Percentiles rank a stretch among this genome's conserved stretches.
phyloP scores from a whole-genome alignment of 108 stramenopile species.

The Aurantiochytrium sp. region DNA sequence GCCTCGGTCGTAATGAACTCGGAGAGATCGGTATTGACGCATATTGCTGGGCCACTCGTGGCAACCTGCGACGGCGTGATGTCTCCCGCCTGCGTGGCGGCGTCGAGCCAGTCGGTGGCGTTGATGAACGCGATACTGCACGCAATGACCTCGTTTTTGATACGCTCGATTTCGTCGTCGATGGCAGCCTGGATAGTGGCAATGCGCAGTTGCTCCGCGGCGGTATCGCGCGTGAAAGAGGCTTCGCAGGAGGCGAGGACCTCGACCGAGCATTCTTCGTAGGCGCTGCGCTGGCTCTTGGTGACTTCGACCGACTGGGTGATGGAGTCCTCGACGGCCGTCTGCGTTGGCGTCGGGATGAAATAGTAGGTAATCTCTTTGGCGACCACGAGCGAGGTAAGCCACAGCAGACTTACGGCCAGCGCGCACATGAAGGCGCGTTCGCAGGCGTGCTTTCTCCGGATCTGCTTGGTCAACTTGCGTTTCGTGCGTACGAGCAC shows the following conservation, averaged over 20 bases:
- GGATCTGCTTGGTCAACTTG: not conserved
- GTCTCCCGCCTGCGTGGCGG: not conserved
- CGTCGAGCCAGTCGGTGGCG: not conserved
- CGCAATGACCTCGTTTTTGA: not conserved
- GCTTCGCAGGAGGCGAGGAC: not conserved
- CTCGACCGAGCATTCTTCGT: not conserved
- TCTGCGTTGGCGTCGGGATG: not conserved
- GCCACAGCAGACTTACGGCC: conserved; percentile 18
- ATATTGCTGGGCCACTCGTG: not conserved
- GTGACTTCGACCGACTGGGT: not conserved
- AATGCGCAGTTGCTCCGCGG: not conserved
- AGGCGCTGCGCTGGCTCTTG: not conserved
- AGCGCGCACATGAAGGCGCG: conserved; percentile 22
- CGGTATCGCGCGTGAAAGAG: not conserved
- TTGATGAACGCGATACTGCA: not conserved
- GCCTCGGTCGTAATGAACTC: not conserved
- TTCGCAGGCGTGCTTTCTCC: conserved; percentile 12
- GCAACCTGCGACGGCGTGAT: not conserved
- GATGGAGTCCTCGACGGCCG: not conserved
- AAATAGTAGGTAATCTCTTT: not conserved
- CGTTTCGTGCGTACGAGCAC: not conserved
- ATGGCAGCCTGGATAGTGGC: not conserved
- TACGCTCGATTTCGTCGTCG: not conserved
- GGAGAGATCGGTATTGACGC: not conserved
- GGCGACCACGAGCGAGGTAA: conserved; percentile 1